Evolutionary conservation across 345 rosid genomes (phyloP), one percentile per base, ranked within the genome.

Genomic region (Bretschneidera sinensis): DNA sequence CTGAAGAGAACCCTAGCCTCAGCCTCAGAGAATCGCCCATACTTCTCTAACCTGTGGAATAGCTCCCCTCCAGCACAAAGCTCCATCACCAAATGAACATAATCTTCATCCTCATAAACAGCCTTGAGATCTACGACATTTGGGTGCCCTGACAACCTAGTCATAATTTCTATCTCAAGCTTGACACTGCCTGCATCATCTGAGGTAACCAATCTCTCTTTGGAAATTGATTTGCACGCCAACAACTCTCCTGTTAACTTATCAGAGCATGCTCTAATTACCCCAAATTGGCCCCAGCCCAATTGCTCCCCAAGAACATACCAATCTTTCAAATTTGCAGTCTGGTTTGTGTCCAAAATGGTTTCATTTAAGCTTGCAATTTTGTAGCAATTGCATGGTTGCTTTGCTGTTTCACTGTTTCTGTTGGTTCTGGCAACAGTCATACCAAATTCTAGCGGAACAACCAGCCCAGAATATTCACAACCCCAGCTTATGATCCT

Each of bases 231-330:
- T 62, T 85, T 82, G 76, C 91, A 85, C 0, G 91, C 87, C 31
- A 80, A 62, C 31, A 73, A 74, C 75, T 82, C 91, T 63, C 91
- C 77, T 5, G 83, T 78, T 6, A 74, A 50, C 73, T 78, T 82
- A 68, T 85, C 84, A 15, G 85, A 74, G 70, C 91, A 85, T 24
- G 60, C 74, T 65, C 85, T 77, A 53, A 85, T 82, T 25, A 85
- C 81, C 65, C 91, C 88, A 61, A 85, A 85, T 64, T 82, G 85
- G 43, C 91, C 88, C 88, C 81, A 82, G n/a, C 88, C 91, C 73
- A 85, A 61, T 51, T 80, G 82, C 57, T 78, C 78, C 22, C 85
- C 84, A 24, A 82, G 81, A 33, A 58, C 52, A 45, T 76, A 82
- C 34, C 72, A 64, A 51, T 85, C 91, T 43, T 71, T 80, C 78